These are phyloP conservation scores for Candida sp. DNA, from an alignment of 1,139 yeast species.

Conservation along the genomic window DNA sequence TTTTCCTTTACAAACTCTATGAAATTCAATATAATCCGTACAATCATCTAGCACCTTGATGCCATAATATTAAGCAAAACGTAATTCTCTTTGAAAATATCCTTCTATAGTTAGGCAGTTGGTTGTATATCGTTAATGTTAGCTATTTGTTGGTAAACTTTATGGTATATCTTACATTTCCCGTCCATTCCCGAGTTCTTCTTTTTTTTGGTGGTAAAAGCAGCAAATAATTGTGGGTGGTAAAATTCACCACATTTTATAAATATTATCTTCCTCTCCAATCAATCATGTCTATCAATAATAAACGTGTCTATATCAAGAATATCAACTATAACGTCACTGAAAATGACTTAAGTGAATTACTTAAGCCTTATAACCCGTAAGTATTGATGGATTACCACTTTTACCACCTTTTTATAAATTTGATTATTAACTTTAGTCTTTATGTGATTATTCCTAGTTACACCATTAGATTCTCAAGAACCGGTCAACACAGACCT, in stretches of 20 bases:
- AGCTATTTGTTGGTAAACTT: no score
- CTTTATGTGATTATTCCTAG: slow-evolving; percentile 50
- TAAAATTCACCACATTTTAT: neutral
- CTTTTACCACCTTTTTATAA: neutral
- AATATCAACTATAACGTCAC: slow-evolving; percentile 72
- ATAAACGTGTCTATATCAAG: slow-evolving; percentile 68
- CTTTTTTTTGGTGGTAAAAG: neutral
- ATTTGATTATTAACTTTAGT: slow-evolving; percentile 17
- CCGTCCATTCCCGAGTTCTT: no score
- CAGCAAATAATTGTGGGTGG: neutral
- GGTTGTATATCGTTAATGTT: no score
- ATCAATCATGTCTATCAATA: slow-evolving; percentile 1
- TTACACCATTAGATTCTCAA: slow-evolving; percentile 47
- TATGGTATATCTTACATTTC: no score
- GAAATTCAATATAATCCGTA: no score
- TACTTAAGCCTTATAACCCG: slow-evolving; percentile 61
- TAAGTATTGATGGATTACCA: slow-evolving; percentile 9
- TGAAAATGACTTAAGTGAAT: slow-evolving; percentile 68
- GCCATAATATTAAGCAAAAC: no score
- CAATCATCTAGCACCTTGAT: no score
- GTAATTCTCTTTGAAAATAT: no score
- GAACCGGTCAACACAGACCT: slow-evolving; percentile 38
- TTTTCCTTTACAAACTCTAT: no score
- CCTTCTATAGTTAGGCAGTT: no score
- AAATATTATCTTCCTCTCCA: neutral